Evolutionary conservation across 2,329 filamentous ascomycete genomes (phyloP).

Genomic region (Fusarium napiforme): DNA sequence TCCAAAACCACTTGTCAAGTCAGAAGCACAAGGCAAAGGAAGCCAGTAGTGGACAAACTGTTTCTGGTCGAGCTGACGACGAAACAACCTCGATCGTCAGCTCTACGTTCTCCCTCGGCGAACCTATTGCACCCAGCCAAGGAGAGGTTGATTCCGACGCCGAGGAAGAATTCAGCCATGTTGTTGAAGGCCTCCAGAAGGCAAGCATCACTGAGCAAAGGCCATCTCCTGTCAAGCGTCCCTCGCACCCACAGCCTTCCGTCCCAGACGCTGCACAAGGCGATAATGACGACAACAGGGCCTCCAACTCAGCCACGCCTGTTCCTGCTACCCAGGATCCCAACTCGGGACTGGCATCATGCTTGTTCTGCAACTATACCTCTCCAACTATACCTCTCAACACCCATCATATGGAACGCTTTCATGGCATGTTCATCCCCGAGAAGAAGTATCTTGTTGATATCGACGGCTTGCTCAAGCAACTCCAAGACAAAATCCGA

Average conservation of each 20-base stretch:
- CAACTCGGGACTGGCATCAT: constrained; percentile 63
- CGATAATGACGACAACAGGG: constrained; percentile 52
- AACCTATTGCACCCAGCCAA: constrained; percentile 68
- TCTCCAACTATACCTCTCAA: constrained; percentile 82
- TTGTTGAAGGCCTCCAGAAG: constrained; percentile 81
- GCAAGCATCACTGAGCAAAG: constrained; percentile 70
- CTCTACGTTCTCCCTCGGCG: constrained; percentile 90
- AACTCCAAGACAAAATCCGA: constrained; percentile 82
- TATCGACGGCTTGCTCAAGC: constrained; percentile 80
- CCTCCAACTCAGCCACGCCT: constrained; percentile 57
- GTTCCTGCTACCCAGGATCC: constrained; percentile 50
- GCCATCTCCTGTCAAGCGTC: constrained; percentile 64
- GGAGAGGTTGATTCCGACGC: constrained; percentile 71
- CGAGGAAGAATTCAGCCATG: constrained; percentile 79
- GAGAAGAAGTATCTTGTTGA: constrained; percentile 87
- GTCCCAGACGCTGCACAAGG: constrained; percentile 58
- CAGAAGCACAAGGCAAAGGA: constrained; percentile 81
- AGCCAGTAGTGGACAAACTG: constrained; percentile 55
- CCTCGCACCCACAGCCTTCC: constrained; percentile 61
- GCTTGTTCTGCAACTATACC: constrained; percentile 92
- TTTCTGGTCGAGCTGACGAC: constrained; percentile 62
- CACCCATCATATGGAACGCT: constrained; percentile 87
- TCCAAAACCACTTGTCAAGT: constrained; percentile 89
- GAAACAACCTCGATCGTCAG: constrained; percentile 86
- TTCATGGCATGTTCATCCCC: constrained; percentile 95